Evolutionary conservation across 2,329 filamentous ascomycete genomes (phyloP).

Genomic region (Chrysosporium keratinophilum): DNA sequence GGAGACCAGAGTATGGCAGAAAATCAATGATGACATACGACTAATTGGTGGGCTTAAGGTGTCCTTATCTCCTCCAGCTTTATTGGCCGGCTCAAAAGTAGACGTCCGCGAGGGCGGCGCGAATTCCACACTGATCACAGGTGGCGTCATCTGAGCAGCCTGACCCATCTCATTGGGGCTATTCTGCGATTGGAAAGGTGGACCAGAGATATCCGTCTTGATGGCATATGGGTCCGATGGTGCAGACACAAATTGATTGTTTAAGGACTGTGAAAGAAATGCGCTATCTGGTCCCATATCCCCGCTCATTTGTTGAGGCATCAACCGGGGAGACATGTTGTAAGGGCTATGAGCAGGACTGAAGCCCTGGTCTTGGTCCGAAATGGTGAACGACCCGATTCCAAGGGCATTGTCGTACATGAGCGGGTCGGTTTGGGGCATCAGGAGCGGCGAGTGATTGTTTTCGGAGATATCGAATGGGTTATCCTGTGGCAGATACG

Average conservation of each 20-base stretch:
- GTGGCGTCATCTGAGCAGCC: constrained; percentile 71
- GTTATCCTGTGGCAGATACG: constrained; percentile 67
- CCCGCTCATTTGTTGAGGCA: constrained; percentile 58
- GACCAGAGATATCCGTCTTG: constrained; percentile 33
- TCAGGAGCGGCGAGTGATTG: constrained; percentile 70
- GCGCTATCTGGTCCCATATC: constrained; percentile 43
- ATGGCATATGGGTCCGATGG: constrained; percentile 43
- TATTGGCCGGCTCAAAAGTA: constrained; percentile 53
- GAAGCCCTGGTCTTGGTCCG: constrained; percentile 47
- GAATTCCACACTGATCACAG: constrained; percentile 88
- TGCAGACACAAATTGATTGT: constrained; percentile 40
- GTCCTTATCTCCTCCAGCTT: constrained; percentile 57
- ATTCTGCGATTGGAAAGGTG: constrained; percentile 39
- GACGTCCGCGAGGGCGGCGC: constrained; percentile 62
- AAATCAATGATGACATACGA: constrained; percentile 30
- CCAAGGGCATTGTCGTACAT: constrained; percentile 69
- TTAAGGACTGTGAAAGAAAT: constrained; percentile 38
- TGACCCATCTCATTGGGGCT: constrained; percentile 53
- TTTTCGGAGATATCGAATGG: constrained; percentile 62
- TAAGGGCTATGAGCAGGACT: constrained; percentile 65
- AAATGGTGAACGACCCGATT: constrained; percentile 71
- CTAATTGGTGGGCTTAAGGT: constrained; percentile 69
- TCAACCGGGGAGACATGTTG: constrained; percentile 47
- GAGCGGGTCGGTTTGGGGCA: constrained; percentile 56
- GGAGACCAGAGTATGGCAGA: constrained; percentile 13